Evolutionary conservation across 2,329 filamentous ascomycete species (phyloP).

Genomic region (Pseudogymnoascus sp.): DNA sequence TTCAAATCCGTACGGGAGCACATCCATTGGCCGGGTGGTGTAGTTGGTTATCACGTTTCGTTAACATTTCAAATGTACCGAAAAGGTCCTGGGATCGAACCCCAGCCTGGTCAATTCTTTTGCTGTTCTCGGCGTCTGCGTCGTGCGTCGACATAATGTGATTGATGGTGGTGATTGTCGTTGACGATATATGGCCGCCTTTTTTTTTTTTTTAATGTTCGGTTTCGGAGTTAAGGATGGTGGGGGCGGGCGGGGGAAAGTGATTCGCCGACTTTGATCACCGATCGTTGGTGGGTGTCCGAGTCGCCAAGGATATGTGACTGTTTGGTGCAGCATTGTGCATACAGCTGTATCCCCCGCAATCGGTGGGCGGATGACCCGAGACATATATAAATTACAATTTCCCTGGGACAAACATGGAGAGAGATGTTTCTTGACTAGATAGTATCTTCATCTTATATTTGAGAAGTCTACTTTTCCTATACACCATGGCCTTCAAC

Average conservation of each 20-base stretch:
- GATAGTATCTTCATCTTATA: neutral
- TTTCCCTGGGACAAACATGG: neutral
- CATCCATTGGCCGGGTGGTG: neutral
- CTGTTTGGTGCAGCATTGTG: neutral
- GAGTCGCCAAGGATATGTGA: neutral
- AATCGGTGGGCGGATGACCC: neutral
- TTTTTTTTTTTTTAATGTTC: neutral
- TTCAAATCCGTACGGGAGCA: constrained; percentile 7
- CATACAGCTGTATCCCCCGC: neutral
- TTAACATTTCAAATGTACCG: constrained; percentile 3
- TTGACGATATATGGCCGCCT: neutral
- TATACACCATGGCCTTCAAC: constrained; percentile 26
- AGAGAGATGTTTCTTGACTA: neutral
- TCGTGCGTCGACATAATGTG: too few species aligned
- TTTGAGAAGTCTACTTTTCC: neutral
- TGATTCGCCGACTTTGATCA: neutral
- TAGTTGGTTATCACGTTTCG: constrained; percentile 8
- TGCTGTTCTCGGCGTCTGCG: neutral
- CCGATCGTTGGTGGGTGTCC: neutral
- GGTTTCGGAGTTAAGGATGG: neutral
- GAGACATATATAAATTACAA: neutral
- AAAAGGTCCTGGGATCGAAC: constrained; percentile 8
- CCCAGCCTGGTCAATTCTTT: constrained; percentile 7
- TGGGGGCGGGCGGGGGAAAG: neutral
- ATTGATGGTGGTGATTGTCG: neutral